These are phyloP conservation scores for Pseudocercospora macadamiae DNA, from an alignment of 2,329 filamentous ascomycete genomes.

Conservation along the genomic window DNA sequence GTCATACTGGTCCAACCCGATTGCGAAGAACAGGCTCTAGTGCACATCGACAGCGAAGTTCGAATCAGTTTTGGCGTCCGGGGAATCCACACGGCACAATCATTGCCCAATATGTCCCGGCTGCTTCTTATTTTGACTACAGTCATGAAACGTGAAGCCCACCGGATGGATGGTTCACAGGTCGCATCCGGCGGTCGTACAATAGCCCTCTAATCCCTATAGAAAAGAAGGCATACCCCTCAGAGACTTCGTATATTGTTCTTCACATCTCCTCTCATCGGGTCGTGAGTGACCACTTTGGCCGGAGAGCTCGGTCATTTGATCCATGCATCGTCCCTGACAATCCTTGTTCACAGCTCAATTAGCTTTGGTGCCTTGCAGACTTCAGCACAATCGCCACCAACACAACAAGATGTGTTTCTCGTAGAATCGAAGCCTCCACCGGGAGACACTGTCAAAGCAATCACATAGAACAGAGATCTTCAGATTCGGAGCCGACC, in stretches of 20 bases:
- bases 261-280: too few species aligned
- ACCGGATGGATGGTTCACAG: too few species aligned
- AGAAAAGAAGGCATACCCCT: too few species aligned
- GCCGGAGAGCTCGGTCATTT: background rate
- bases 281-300: background rate
- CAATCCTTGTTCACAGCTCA: background rate
- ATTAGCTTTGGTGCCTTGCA: background rate
- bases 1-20: conserved; percentile 8
- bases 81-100: too few species aligned
- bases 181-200: too few species aligned
- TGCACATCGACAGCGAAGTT: too few species aligned
- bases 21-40: conserved; percentile 3
- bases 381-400: background rate
- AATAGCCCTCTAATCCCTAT: too few species aligned
- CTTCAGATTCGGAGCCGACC: background rate
- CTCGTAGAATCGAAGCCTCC: background rate
- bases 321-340: background rate
- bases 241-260: too few species aligned
- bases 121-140: too few species aligned
- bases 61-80: too few species aligned
- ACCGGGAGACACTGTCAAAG: background rate
- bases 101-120: too few species aligned
- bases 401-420: background rate
- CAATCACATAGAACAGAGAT: background rate
- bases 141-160: too few species aligned